These are phyloP conservation scores for Cardiosporidium cionae DNA, from an alignment of 169 alveolate genomes.

Conservation along the genomic window DNA sequence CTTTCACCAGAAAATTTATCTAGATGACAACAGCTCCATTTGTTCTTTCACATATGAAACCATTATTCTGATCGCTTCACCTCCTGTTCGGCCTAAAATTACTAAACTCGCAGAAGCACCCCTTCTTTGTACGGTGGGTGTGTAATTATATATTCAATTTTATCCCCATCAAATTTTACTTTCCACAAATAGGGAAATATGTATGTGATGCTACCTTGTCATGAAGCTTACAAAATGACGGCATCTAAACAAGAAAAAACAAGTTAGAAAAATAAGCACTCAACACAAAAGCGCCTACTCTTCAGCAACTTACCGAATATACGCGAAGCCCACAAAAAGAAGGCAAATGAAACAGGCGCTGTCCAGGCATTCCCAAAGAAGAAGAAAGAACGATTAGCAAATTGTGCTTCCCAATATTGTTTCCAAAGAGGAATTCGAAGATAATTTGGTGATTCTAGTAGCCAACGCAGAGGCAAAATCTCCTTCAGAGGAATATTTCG, in stretches of 20 bases:
- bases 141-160: too few species aligned
- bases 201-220: too few species aligned
- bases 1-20: too few species aligned
- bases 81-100: too few species aligned
- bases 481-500: conserved; percentile 54
- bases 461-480: conserved; percentile 60
- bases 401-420: conserved; percentile 70
- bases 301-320: conserved; percentile 55
- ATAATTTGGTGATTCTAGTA: conserved; percentile 67
- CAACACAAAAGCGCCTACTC: not conserved
- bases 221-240: too few species aligned
- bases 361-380: conserved; percentile 77
- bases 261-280: not conserved
- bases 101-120: too few species aligned
- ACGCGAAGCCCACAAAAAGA: conserved; percentile 63
- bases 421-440: conserved; percentile 67
- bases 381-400: conserved; percentile 57
- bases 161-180: too few species aligned
- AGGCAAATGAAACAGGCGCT: conserved; percentile 67
- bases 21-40: too few species aligned
- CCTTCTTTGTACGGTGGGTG: too few species aligned
- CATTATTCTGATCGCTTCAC: too few species aligned
- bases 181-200: too few species aligned
- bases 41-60: too few species aligned
- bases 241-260: not conserved